Conservation (phyloP, 495 filamentous ascomycete species). For the Podospora bellae-mahoneyi region DNA sequence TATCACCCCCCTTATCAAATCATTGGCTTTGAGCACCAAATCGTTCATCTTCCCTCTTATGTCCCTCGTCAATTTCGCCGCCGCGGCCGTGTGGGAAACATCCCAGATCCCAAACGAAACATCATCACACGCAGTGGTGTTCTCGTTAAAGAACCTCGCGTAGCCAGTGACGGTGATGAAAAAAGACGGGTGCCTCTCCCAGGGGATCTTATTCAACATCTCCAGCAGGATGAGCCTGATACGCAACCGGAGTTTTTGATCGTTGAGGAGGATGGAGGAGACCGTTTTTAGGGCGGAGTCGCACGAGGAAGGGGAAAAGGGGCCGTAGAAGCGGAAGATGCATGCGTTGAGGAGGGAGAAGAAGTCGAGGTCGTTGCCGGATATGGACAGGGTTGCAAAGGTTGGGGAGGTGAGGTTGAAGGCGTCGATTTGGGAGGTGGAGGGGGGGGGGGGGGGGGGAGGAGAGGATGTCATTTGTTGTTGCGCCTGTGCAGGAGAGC, state of each 20-base stretch:
- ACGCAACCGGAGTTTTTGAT: conserved; percentile 30
- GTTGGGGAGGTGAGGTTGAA: conserved; percentile 32
- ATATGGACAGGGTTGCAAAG: conserved; percentile 45
- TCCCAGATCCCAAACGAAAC: conserved; percentile 38
- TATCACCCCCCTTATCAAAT: conserved; percentile 29
- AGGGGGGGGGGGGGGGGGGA: conserved; percentile 19
- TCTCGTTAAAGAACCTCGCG: conserved; percentile 47
- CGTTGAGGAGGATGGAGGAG: conserved; percentile 4
- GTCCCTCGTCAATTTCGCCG: conserved; percentile 33
- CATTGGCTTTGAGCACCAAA: conserved; percentile 39
- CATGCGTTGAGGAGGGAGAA: conserved; percentile 47
- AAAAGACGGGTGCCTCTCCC: conserved; percentile 39
- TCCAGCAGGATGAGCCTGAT: conserved; percentile 37
- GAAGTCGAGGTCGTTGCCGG: conserved; percentile 52
- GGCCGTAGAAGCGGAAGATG: conserved; percentile 45
- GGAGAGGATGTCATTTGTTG: conserved; percentile 34
- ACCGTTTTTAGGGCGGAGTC: conserved; percentile 26
- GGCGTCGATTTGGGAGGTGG: conserved; percentile 36
- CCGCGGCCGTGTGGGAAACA: neutral
- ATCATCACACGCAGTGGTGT: conserved; percentile 43
- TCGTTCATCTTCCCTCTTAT: conserved; percentile 37
- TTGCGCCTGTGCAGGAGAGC: conserved; percentile 42
- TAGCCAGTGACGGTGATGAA: conserved; percentile 46
- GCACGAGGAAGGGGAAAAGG: conserved; percentile 43
- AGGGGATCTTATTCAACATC: conserved; percentile 39